phyloP scores from a whole-genome alignment of 805 yeast species.

The Saturnispora sanitii region DNA sequence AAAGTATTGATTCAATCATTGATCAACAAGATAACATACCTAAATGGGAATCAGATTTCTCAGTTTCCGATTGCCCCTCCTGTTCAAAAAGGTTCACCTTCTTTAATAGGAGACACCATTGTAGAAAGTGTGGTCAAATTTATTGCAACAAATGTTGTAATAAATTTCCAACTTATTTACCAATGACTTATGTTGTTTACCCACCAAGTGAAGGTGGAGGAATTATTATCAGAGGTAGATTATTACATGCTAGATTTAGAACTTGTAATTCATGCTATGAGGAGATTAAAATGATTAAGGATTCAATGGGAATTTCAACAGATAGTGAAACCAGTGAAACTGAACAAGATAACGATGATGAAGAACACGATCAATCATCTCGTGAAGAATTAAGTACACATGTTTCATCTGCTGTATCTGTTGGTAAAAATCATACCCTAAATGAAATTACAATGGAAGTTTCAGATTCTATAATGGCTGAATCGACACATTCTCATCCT shows the following conservation, averaged over 20 bases:
- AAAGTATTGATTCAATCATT: neutral
- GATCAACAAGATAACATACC: conserved; percentile 22
- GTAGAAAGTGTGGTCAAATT: conserved; percentile 71
- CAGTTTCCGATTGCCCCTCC: conserved; percentile 40
- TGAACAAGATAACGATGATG: conserved; percentile 1
- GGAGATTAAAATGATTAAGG: conserved; percentile 43
- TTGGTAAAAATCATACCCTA: conserved; percentile 10
- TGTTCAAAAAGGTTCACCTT: conserved; percentile 47
- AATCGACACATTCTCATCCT: too few species aligned
- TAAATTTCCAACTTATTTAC: conserved; percentile 42
- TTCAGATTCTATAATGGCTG: neutral
- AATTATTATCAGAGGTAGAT: conserved; percentile 10
- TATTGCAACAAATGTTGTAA: conserved; percentile 64
- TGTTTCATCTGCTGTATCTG: neutral
- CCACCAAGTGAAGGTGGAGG: conserved; percentile 11
- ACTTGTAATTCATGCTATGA: conserved; percentile 69
- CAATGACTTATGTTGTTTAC: conserved; percentile 51
- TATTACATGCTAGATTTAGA: conserved; percentile 49
- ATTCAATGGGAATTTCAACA: conserved; percentile 28
- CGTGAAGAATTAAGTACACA: neutral
- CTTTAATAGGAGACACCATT: conserved; percentile 71
- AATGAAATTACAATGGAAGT: conserved; percentile 12
- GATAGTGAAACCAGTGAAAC: conserved; percentile 1
- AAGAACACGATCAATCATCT: neutral
- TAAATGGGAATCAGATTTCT: conserved; percentile 65